Evolutionary conservation across 257 asterid genomes (phyloP).

Genomic region (Solanum acaule): DNA sequence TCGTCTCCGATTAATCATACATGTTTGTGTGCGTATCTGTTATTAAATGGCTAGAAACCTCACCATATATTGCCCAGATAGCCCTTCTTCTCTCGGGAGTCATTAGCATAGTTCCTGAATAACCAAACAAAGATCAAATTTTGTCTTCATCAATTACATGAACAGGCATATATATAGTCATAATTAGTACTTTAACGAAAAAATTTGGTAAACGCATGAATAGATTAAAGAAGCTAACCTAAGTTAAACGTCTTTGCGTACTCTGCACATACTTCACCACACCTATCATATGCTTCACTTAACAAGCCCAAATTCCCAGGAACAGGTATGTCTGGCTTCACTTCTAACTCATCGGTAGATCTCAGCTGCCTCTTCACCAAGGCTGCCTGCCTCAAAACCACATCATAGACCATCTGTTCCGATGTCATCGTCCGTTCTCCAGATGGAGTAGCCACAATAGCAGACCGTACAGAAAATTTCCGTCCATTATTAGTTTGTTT

Average conservation of each 20-base stretch:
- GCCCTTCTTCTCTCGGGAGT: constrained; percentile 93
- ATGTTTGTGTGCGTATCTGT: not conserved
- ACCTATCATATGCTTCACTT: constrained; percentile 89
- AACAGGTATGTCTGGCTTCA: constrained; percentile 56
- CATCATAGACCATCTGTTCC: constrained; percentile 88
- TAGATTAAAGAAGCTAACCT: constrained; percentile 48
- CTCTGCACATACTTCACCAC: constrained; percentile 93
- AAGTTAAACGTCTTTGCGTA: constrained; percentile 96
- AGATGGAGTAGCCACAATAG: constrained; percentile 51
- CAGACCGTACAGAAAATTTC: constrained; percentile 35
- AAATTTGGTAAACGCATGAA: constrained; percentile 5
- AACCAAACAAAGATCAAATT: not conserved
- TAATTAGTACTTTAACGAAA: not conserved
- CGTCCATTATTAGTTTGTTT: constrained; percentile 28
- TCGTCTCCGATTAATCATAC: not conserved
- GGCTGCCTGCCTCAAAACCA: constrained; percentile 89
- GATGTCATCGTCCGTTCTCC: constrained; percentile 67
- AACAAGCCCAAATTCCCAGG: constrained; percentile 57
- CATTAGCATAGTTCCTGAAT: constrained; percentile 86
- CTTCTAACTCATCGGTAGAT: constrained; percentile 40
- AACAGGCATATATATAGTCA: not conserved
- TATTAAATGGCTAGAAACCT: constrained; percentile 13
- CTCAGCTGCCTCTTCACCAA: constrained; percentile 54
- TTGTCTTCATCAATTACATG: not conserved
- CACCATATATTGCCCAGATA: constrained; percentile 98